Conservation (phyloP, 345 rosid genomes). For the Passiflora organensis region DNA sequence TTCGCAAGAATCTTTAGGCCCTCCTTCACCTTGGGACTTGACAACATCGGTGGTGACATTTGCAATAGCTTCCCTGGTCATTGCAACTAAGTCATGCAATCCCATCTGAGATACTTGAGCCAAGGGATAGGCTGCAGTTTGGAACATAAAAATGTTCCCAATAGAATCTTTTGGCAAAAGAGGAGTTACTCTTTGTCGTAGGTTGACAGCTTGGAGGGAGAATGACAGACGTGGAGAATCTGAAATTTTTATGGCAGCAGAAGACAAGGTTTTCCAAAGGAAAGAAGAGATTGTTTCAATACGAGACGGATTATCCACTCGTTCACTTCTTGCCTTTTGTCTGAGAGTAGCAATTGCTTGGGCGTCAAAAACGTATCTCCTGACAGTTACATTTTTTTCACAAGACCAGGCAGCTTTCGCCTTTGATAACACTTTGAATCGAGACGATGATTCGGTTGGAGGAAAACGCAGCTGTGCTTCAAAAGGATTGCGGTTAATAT, state of each 20-base stretch:
- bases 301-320: neutral
- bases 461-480: too few relatives aligned
- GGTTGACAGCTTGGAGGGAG: neutral
- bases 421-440: too few relatives aligned
- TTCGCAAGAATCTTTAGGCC: neutral
- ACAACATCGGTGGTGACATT: neutral
- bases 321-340: neutral
- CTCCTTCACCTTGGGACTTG: neutral
- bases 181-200: neutral
- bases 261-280: too few relatives aligned
- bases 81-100: neutral
- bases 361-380: conserved; percentile 5
- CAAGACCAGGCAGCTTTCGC: too few relatives aligned
- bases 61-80: neutral
- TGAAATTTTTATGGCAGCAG: conserved; percentile 2
- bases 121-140: neutral
- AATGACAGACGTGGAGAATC: neutral
- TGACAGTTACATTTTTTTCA: neutral
- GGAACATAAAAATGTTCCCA: conserved; percentile 11
- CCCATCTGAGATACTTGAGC: neutral
- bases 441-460: too few relatives aligned
- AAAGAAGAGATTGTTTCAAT: conserved; percentile 4
- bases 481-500: too few relatives aligned
- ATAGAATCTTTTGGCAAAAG: conserved; percentile 3
- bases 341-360: neutral